Evolutionary conservation across 768 basidiomycete species (phyloP).

Genomic region (Hypholoma fasciculare): DNA sequence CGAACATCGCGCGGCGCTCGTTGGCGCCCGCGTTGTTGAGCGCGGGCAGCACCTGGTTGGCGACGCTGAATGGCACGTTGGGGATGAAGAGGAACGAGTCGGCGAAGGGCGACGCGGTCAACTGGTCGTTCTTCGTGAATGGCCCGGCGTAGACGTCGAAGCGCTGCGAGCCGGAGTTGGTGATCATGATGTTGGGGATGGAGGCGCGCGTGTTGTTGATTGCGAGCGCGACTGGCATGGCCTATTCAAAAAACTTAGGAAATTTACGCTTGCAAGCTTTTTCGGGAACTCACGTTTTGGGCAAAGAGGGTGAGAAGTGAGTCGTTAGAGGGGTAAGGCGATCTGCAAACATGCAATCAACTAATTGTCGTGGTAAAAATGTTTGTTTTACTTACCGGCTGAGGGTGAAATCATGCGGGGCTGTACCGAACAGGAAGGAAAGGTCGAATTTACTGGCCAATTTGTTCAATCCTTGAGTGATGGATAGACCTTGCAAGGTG

Average conservation of each 20-base stretch:
- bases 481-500: slow-evolving; percentile 49
- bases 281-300: slow-evolving; percentile 33
- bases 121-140: slow-evolving; percentile 81
- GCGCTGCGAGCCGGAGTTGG: slow-evolving; percentile 63
- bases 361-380: background rate
- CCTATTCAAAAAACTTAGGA: slow-evolving; percentile 27
- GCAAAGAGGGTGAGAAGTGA: slow-evolving; percentile 63
- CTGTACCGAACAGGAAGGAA: slow-evolving; percentile 60
- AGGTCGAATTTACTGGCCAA: slow-evolving; percentile 65
- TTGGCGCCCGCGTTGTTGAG: slow-evolving; percentile 50
- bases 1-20: slow-evolving; percentile 31
- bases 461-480: slow-evolving; percentile 54
- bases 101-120: slow-evolving; percentile 70
- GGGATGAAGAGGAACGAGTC: slow-evolving; percentile 67
- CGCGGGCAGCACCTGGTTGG: slow-evolving; percentile 50
- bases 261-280: slow-evolving; percentile 1
- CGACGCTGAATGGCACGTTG: slow-evolving; percentile 48
- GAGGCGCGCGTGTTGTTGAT: slow-evolving; percentile 63
- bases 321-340: slow-evolving; percentile 60
- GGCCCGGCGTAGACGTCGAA: slow-evolving; percentile 67
- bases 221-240: slow-evolving; percentile 53
- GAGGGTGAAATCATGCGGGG: slow-evolving; percentile 76
- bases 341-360: slow-evolving; percentile 31
- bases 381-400: slow-evolving; percentile 42
- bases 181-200: slow-evolving; percentile 64